Base-by-base conservation (phyloP, 768 basidiomycete species). In the Ramaria rubella region DNA sequence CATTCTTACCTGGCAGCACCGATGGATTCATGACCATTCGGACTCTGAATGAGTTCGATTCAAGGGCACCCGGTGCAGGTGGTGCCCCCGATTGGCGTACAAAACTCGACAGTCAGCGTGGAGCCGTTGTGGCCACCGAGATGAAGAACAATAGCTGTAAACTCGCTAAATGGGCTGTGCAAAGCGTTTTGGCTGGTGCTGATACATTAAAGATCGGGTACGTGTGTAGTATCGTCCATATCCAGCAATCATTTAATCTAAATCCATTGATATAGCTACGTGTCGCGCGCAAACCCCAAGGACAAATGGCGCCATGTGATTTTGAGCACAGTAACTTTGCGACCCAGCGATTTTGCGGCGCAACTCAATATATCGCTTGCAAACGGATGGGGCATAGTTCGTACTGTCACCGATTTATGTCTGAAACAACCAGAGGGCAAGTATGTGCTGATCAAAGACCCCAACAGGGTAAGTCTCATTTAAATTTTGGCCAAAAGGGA, bases 81-180 rank as follows among this genome's bases (percentile, higher is more conserved):
- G 93, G 94, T 49, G 94, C 95, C 17, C 90, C 94, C n/a, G 96
- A 99, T 70, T 99, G 96, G 96, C 83, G 94, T 31, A 81, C 89
- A n/a, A 95, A 95, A 72, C 75, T 99, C 42, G 96, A 99, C 72
- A 85, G 89, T 4, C 94, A 97, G 71, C 83, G 94, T 44, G 96
- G 96, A 60, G 96, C 96, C 2, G 95, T 99, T 42, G 94, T 98
- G 58, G 93, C 96, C 33, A 94, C 92, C 24, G 96, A 99, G 77
- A 98, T 98, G 96, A 99, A 98, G 77, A 99, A 99, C 73, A 99
- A 99, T 75, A 90, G 87, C 64, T 94, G 87, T 75, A 99, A 99
- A 71, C 80, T 99, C 27, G 94, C 94, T 19, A 88, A 95, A 65
- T 99, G 95, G 94, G 86, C 95, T 0, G 90, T 97, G 17, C 94